Conservation (phyloP, 2,329 filamentous ascomycete species). For the Lasiodiplodia hormozganensis region DNA sequence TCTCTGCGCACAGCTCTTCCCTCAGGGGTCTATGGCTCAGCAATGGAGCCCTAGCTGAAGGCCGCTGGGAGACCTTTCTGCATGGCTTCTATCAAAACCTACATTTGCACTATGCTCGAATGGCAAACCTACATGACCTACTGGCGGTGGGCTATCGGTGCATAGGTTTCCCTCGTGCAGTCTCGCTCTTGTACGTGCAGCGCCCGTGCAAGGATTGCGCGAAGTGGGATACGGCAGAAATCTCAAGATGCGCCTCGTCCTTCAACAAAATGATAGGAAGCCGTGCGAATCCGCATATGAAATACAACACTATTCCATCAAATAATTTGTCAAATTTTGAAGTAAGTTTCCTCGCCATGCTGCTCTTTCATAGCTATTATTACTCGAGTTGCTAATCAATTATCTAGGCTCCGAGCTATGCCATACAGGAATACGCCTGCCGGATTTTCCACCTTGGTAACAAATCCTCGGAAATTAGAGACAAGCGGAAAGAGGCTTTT, state of each 20-base stretch:
- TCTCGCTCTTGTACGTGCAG: background rate
- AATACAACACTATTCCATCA: background rate
- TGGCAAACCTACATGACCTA: background rate
- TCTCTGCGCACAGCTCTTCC: background rate
- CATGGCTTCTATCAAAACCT: background rate
- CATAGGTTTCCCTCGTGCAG: background rate
- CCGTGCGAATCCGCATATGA: rapidly evolving
- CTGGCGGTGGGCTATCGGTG: background rate
- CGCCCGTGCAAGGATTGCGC: background rate
- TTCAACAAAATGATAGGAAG: background rate
- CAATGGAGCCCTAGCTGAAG: background rate
- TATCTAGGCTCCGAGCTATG: background rate
- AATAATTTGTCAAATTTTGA: no score
- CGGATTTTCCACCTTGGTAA: background rate
- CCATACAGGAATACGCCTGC: background rate
- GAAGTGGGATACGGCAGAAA: background rate
- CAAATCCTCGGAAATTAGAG: background rate
- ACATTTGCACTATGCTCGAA: background rate
- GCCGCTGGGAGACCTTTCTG: background rate
- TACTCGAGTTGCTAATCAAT: background rate
- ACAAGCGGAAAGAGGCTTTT: background rate
- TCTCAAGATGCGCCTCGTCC: rapidly evolving
- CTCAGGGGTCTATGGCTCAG: background rate
- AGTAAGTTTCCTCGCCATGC: background rate
- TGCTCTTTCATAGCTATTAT: background rate